Evolutionary conservation across 176 grass and related monocot genomes (phyloP).

Genomic region (Zoysia pacifica): DNA sequence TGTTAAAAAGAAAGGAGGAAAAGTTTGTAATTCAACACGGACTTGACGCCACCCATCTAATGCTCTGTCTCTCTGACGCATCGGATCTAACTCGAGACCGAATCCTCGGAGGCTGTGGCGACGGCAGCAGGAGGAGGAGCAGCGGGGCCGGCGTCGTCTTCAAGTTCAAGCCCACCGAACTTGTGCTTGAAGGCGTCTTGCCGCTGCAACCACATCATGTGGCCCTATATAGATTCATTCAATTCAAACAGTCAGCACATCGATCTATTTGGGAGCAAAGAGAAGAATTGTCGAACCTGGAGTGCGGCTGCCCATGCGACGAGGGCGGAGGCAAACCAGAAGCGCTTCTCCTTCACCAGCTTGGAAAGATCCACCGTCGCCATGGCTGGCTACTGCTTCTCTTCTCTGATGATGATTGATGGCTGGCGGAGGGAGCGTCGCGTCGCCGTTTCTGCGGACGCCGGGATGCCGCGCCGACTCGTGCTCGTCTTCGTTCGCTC

Average conservation of each 20-base stretch:
- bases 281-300: constrained; percentile 41
- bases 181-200: constrained; percentile 90
- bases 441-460: too few species aligned
- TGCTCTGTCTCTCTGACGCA: not conserved
- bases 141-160: too few species aligned
- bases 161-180: constrained; percentile 40
- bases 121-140: not conserved
- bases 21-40: too few species aligned
- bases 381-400: not conserved
- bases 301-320: constrained; percentile 75
- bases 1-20: too few species aligned
- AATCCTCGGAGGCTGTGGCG: not conserved
- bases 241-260: not conserved
- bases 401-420: too few species aligned
- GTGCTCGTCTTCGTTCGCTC: too few species aligned
- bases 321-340: constrained; percentile 80
- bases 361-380: constrained; percentile 45
- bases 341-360: constrained; percentile 79
- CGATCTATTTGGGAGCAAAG: too few species aligned
- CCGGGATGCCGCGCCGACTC: too few species aligned
- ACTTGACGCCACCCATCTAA: too few species aligned
- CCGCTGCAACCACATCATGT: constrained; percentile 90
- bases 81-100: not conserved
- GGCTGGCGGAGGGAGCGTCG: too few species aligned
- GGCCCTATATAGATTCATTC: constrained; percentile 32